A percentile compares a stretch with the other conserved stretches of the same genome.
Conservation (phyloP, 805 yeast species). For the Wickerhamomyces queroliae region DNA sequence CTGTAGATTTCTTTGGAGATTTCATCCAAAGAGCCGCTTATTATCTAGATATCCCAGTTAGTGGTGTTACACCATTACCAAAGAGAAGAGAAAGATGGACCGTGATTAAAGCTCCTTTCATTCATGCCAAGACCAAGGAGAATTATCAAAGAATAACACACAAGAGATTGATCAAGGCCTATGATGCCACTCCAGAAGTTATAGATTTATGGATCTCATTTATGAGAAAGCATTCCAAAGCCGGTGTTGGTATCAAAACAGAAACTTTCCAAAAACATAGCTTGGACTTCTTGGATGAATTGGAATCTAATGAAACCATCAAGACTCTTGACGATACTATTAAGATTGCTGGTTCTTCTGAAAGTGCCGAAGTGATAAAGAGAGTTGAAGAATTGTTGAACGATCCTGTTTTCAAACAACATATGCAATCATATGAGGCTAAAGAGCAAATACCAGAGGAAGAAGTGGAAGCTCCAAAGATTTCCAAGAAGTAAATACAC, state of each 20-base stretch:
- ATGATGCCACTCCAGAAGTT: conserved; percentile 82
- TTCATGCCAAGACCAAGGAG: conserved; percentile 89
- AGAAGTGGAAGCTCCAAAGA: background rate
- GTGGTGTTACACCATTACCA: conserved; percentile 63
- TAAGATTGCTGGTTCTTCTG: background rate
- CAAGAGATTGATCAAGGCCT: conserved; percentile 65
- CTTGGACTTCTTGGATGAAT: conserved; percentile 34
- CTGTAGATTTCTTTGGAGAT: conserved; percentile 71
- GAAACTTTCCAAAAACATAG: conserved; percentile 52
- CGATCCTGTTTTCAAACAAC: conserved; percentile 65
- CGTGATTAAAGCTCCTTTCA: conserved; percentile 88
- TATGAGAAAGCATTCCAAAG: conserved; percentile 65
- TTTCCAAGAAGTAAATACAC: background rate
- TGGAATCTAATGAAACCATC: conserved; percentile 26
- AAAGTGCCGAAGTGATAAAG: conserved; percentile 18
- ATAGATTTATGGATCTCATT: conserved; percentile 78
- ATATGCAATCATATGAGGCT: conserved; percentile 19
- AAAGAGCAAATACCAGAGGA: conserved; percentile 4
- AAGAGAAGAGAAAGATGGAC: conserved; percentile 86
- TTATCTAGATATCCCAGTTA: conserved; percentile 82
- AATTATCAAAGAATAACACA: conserved; percentile 88
- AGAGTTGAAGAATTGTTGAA: conserved; percentile 68
- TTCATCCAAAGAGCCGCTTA: conserved; percentile 88
- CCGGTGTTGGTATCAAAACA: conserved; percentile 83
- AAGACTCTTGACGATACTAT: conserved; percentile 2